Percentiles rank a stretch among this genome's conserved stretches.
Evolutionary conservation across 805 yeast species (phyloP).

Genomic region (Ogataea philodendri): DNA sequence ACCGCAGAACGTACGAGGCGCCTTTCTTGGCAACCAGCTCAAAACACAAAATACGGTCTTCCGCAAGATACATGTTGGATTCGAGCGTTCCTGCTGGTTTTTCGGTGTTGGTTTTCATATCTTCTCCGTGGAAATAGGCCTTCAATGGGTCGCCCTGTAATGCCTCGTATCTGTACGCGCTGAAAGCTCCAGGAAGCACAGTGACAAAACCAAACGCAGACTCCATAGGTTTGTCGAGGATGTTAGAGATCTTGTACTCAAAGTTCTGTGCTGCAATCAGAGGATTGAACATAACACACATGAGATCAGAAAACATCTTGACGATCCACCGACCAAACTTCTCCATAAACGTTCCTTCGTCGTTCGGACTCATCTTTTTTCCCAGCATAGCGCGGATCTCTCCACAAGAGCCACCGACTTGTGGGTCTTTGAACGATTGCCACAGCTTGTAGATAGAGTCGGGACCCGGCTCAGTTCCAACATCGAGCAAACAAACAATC

Average conservation of each 20-base stretch:
- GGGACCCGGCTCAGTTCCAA: conserved; percentile 89
- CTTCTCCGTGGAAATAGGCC: conserved; percentile 93
- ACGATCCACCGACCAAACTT: conserved; percentile 41
- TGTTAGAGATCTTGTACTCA: conserved; percentile 92
- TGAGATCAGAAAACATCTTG: conserved; percentile 42
- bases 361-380: conserved; percentile 30
- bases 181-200: conserved; percentile 94
- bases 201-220: conserved; percentile 90
- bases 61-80: conserved; percentile 95
- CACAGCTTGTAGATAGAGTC: conserved; percentile 86
- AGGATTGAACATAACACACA: conserved; percentile 61
- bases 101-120: conserved; percentile 53
- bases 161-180: conserved; percentile 86
- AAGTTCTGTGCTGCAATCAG: conserved; percentile 94
- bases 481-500: conserved; percentile 81
- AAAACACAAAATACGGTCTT: conserved; percentile 91
- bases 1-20: conserved; percentile 71
- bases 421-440: conserved; percentile 76
- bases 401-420: conserved; percentile 97
- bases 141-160: conserved; percentile 76
- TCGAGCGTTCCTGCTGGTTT: conserved; percentile 81
- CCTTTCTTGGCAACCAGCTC: conserved; percentile 82
- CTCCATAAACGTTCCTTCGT: conserved; percentile 27
- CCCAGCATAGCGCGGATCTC: conserved; percentile 76
- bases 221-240: conserved; percentile 92